Base-by-base conservation (phyloP, 2,329 filamentous ascomycete genomes). In the Endothia cerciana region DNA sequence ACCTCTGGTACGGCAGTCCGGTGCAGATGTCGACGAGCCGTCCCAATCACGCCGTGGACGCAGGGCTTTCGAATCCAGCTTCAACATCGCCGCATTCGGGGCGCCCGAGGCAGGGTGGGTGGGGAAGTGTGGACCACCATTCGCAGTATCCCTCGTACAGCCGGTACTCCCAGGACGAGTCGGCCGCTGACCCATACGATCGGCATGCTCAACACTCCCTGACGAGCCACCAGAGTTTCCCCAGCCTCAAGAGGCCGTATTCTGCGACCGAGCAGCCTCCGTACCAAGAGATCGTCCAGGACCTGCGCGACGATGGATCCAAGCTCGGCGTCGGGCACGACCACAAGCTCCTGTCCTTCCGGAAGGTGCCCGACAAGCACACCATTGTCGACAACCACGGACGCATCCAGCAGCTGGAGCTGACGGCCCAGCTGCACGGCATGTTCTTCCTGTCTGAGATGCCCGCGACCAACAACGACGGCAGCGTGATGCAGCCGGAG, bases 371-470 rank as follows among this genome's bases (percentile, higher is more conserved):
- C 70, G 85, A 88, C 74, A 88, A 87, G 78, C 80, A 84, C 76
- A 87, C 85, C 49, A 82, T 88, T 59, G 80, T 88, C 66, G 85
- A 88, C 72, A 80, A 83, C 69, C 84, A 87, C 73, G 85, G 85
- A 53, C 83, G 83, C 53, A 83, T 87, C 70, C 85, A 87, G 73
- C 83, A 87, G 71, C 80, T 88, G n/a, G 86, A 88, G 70, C 77
- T 88, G 45, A 84, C 85, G 8, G 91, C 91, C 19, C 91, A 94
- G 78, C 87, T 94, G 38, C 91, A 94, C 74, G 91, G 91, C 80
- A 94, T 94, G 91, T 94, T 94, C 81, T 94, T 94, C 76, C 82
- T 94, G 40, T 93, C 91, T 38, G 91, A 94, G 75, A 91, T 91
- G 80, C 89, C 90, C 1, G 85, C 89, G 73, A 87, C 83, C 68